Evolutionary conservation across 176 grass and related monocot genomes (phyloP).

Genomic region (Eremochloa ophiuroides): DNA sequence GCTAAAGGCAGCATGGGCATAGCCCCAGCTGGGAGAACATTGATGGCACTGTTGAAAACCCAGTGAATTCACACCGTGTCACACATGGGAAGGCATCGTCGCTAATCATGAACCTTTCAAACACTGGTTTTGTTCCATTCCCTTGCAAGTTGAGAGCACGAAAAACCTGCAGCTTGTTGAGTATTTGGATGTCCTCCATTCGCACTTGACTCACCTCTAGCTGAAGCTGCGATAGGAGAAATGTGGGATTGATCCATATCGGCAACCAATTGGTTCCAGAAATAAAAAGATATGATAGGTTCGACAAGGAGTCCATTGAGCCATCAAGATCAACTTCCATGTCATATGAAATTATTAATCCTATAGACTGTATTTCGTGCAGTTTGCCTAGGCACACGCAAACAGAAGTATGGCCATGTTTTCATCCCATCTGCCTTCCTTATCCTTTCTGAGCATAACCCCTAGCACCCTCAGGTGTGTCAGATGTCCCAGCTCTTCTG

Average conservation of each 20-base stretch:
- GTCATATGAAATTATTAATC: not conserved
- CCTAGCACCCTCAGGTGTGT: not conserved
- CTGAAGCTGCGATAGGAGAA: not conserved
- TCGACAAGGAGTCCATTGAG: not conserved
- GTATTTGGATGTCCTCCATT: not conserved
- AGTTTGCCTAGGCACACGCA: not conserved
- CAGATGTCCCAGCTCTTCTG: not conserved
- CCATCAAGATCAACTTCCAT: not conserved
- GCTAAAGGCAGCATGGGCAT: not conserved
- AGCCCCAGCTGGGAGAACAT: constrained; percentile 5
- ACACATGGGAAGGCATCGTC: not conserved
- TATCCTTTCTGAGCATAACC: rapidly evolving
- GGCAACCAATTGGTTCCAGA: not conserved
- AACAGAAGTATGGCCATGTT: not conserved
- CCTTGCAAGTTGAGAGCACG: rapidly evolving
- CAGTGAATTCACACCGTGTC: not conserved
- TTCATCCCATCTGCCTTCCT: not conserved
- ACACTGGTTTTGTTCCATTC: rapidly evolving
- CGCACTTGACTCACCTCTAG: not conserved
- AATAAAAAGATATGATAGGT: not conserved
- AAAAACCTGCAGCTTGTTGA: not conserved
- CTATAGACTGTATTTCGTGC: not conserved
- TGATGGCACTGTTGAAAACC: not conserved
- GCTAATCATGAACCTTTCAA: not conserved
- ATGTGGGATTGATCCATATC: not conserved